Base-by-base conservation (phyloP, 140 eudicot species). In the Cichorium intybus region DNA sequence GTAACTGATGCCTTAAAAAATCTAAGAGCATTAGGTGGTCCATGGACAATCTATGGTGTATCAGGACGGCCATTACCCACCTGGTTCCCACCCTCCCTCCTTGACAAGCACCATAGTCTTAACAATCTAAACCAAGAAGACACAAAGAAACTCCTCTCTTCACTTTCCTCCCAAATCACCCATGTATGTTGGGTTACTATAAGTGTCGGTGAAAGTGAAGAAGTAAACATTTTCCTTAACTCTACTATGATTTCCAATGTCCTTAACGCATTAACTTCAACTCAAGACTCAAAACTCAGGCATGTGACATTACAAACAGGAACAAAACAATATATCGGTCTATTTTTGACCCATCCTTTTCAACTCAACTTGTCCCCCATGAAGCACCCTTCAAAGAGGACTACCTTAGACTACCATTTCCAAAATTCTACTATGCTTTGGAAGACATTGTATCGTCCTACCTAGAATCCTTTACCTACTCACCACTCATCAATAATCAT, bases 231-330 rank as follows among this genome's bases (percentile, higher is more conserved):
- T 12, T 16, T 71, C 20, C 0, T 1, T 0, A 75, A 75, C 55
- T 50, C 80, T 0, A 1, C 46, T 39, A 75, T 75, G 80, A 47
- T 75, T 6, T 24, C 61, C 10, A 75, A 75, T 33, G 75, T 75
- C 7, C 60, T 75, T 20, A 33, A 16, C 12, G 37, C 52, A 2
- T 37, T 29, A 17, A 52, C 60, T 2, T 67, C 34, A 35, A 55
- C 71, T 22, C 9, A 20, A 12, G 5, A 43, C 23, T 34, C 69
- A 9, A 45, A 49, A 15, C 34, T 50, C 0, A 14, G 60, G 17
- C 80, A 75, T 7, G 66, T 75, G 6, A 29, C 75, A 0, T 56
- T 75, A 10, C 80, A 68, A 75, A 75, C 80, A 1, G 80, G 80
- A 1, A 53, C 71, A 23, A 61, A 31, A 7, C 64, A 75, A 21